A percentile compares a stretch with the other conserved stretches of the same genome.
Conservation (phyloP, 2,329 filamentous ascomycete species). For the Cladosporium austrohemisphaericum region DNA sequence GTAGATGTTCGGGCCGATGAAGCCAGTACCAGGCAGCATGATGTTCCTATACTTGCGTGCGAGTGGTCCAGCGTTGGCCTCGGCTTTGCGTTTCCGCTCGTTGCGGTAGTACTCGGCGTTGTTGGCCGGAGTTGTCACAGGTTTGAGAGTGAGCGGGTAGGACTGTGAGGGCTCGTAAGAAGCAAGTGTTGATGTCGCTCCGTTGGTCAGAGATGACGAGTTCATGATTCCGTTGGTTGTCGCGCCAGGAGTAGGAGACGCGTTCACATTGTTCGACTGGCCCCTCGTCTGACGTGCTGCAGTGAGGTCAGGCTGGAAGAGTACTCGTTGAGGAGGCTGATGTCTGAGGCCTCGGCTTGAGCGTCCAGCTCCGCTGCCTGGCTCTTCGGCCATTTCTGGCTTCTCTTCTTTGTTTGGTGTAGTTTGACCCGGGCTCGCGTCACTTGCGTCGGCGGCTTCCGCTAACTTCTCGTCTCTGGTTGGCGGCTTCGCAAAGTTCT, state of each 20-base stretch:
- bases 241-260: constrained; percentile 43
- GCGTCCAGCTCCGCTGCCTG: constrained; percentile 36
- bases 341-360: constrained; percentile 52
- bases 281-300: constrained; percentile 62
- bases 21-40: constrained; percentile 63
- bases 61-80: constrained; percentile 39
- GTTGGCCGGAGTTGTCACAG: constrained; percentile 71
- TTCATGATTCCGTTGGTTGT: constrained; percentile 50
- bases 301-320: constrained; percentile 77
- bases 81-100: constrained; percentile 48
- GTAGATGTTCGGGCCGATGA: constrained; percentile 79
- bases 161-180: constrained; percentile 65
- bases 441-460: constrained; percentile 46
- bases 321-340: constrained; percentile 77
- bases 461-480: constrained; percentile 45
- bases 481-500: constrained; percentile 62
- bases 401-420: constrained; percentile 53
- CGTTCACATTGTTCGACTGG: constrained; percentile 22
- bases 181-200: constrained; percentile 52
- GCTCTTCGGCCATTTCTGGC: constrained; percentile 49
- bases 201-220: constrained; percentile 24
- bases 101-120: constrained; percentile 65
- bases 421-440: constrained; percentile 45
- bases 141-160: constrained; percentile 64
- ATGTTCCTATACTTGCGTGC: constrained; percentile 48